Percentiles rank a stretch among this genome's conserved stretches.
Evolutionary conservation across 2,329 filamentous ascomycete genomes (phyloP).

Genomic region (Fusarium albidum): DNA sequence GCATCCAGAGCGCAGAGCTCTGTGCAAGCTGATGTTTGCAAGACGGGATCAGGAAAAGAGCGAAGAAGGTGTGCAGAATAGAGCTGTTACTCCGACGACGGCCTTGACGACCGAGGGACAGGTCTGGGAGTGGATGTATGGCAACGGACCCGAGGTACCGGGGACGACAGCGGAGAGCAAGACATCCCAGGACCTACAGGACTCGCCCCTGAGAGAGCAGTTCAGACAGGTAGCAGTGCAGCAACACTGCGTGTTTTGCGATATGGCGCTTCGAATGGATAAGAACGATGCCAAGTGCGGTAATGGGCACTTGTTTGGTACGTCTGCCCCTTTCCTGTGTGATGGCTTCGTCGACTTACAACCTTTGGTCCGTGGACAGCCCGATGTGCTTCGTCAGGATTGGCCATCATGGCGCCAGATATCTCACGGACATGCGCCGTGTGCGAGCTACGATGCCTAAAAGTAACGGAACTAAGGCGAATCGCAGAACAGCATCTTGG

Average conservation of each 20-base stretch:
- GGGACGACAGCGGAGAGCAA: conserved; percentile 46
- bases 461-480: conserved; percentile 50
- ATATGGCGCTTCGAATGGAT: conserved; percentile 43
- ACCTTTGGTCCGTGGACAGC: conserved; percentile 42
- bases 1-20: conserved; percentile 53
- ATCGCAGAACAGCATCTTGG: conserved; percentile 45
- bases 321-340: conserved; percentile 17
- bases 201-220: conserved; percentile 45
- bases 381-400: conserved; percentile 61
- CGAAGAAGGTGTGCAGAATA: neutral
- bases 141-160: conserved; percentile 55
- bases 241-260: conserved; percentile 60
- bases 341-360: conserved; percentile 3
- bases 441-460: conserved; percentile 61
- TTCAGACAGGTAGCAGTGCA: conserved; percentile 47
- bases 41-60: conserved; percentile 35
- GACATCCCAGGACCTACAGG: conserved; percentile 16
- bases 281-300: conserved; percentile 50
- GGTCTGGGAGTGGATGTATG: conserved; percentile 68
- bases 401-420: conserved; percentile 63
- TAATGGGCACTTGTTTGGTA: conserved; percentile 52
- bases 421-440: conserved; percentile 63
- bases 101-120: conserved; percentile 58
- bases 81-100: conserved; percentile 3
- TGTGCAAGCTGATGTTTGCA: conserved; percentile 50